Base-by-base conservation (phyloP, 208 protist species). In the Leishmania tarentolae region DNA sequence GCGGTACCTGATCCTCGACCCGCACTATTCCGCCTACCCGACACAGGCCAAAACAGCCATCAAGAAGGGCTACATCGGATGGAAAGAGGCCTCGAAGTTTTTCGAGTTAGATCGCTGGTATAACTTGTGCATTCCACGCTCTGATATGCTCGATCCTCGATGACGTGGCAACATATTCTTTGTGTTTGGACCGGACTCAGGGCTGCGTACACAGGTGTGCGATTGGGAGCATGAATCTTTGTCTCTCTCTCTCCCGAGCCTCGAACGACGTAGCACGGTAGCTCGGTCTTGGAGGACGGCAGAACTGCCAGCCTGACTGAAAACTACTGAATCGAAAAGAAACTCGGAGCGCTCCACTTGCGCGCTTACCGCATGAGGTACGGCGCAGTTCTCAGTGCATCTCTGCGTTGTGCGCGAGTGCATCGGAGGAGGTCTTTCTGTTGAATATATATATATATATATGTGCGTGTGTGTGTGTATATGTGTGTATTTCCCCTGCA, bases 71-170 rank as follows among this genome's bases (percentile, higher is more conserved):
- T 98, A 93, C 81, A 88, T 97, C 44, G 95, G 86, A 8, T 99
- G 98, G 98, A 97, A 98, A 72, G 74, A 91, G 61, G 86, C 91
- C 9, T 76, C 85, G 0, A 89, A 90, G 11, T 92, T 99, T 28
- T 99, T 99, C 82, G 87, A 92, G 71, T 73, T 89, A 11, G 85
- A 90, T 28, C 88, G 88, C 31, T 98, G 97, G 91, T 99, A 99
- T 88, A 99, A 99, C 77, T 80, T 99, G 53, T 99, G 97, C 86
- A 89, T 99, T 47, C 97, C 97, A 40, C 93, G 92, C 24, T 80
- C 86, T 0, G 75, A 87, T 37, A 40, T 78, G 17, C 94, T 92
- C 75, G 91, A 96, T 76, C 85, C 92, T 35, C 92, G 94, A 13
- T 95, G 82, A 46, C 8, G 28, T 21, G 1, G 31, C 35, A 44